Percentiles rank a stretch among this genome's conserved stretches.
Conservation (phyloP, 2,329 filamentous ascomycete species). For the Colletotrichum gigasporum region DNA sequence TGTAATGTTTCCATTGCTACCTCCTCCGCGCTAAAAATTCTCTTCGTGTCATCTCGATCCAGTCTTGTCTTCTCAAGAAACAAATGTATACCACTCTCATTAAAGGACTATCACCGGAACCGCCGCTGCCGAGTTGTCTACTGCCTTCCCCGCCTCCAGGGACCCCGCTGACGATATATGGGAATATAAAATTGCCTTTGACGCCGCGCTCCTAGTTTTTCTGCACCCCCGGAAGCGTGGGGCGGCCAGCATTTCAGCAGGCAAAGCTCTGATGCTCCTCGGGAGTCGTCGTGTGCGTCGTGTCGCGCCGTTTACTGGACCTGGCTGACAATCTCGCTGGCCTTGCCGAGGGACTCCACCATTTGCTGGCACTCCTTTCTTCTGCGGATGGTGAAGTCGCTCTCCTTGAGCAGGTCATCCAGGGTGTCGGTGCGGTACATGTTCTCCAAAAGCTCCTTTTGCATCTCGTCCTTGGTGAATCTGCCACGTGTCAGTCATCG, state of each 20-base stretch:
- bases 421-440: slow-evolving; percentile 94
- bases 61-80: slow-evolving; percentile 25
- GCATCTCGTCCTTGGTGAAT: slow-evolving; percentile 96
- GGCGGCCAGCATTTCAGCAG: slow-evolving; percentile 12
- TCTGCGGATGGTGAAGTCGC: slow-evolving; percentile 93
- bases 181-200: slow-evolving; percentile 20
- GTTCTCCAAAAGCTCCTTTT: slow-evolving; percentile 93
- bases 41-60: slow-evolving; percentile 13
- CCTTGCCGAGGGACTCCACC: slow-evolving; percentile 91
- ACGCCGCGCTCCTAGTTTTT: slow-evolving; percentile 30
- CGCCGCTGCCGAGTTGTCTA: slow-evolving; percentile 15
- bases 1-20: slow-evolving; percentile 21
- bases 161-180: slow-evolving; percentile 26
- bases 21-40: slow-evolving; percentile 10
- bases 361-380: slow-evolving; percentile 99
- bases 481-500: slow-evolving; percentile 11
- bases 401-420: slow-evolving; percentile 96
- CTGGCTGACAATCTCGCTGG: slow-evolving; percentile 94
- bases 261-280: slow-evolving; percentile 22
- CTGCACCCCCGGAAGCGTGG: slow-evolving; percentile 26
- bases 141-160: slow-evolving; percentile 23
- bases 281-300: slow-evolving; percentile 6
- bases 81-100: slow-evolving; percentile 28
- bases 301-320: slow-evolving; percentile 60
- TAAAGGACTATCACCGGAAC: slow-evolving; percentile 28